Evolutionary conservation across 148 eudicot genomes (phyloP), one percentile per base, ranked within the genome.

Genomic region (Camellia granthamiana): DNA sequence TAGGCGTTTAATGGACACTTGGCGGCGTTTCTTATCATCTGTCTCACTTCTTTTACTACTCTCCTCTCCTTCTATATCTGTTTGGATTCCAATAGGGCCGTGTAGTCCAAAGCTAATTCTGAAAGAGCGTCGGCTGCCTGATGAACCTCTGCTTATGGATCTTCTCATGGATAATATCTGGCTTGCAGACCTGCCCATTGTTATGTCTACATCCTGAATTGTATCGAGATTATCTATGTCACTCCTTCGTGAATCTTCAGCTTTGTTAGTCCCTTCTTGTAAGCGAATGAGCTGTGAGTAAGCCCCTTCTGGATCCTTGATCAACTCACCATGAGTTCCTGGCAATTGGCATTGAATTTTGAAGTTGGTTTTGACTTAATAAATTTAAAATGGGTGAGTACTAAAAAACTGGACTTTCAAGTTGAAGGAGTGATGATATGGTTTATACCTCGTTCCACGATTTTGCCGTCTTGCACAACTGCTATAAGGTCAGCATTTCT

Each of bases 401-500:
- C n/a, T 30, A 30, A 30, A 79, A 9, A n/a, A 79, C 56, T 63
- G 78, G 68, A 75, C 69, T 23, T 64, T 69, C 14, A 2, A 78
- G 30, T 30, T 30, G 30, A 30, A 0, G 30, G 30, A 30, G 30
- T 30, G 30, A 30, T 30, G 30, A 30, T 30, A 30, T 30, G 30
- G 30, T 30, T 0, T 30, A 30, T 84, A 91, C 97, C 97, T 90
- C 90, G 82, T 84, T 91, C 97, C 7, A 91, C 83, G 3, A 91
- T 84, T 79, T 91, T 93, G 44, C 97, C 97, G 49, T 79, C 75
- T 76, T 91, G 90, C 75, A 93, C 90, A 7, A 91, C 97, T 42
- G 95, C 97, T 19, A 93, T 93, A 46, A 82, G 69, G 65, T 91
- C 90, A 56, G 95, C 95, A 77, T 90, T 90, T 77, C 89, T 88